Conservation (phyloP, 2,329 filamentous ascomycete genomes). For the Aspergillus japonicus region DNA sequence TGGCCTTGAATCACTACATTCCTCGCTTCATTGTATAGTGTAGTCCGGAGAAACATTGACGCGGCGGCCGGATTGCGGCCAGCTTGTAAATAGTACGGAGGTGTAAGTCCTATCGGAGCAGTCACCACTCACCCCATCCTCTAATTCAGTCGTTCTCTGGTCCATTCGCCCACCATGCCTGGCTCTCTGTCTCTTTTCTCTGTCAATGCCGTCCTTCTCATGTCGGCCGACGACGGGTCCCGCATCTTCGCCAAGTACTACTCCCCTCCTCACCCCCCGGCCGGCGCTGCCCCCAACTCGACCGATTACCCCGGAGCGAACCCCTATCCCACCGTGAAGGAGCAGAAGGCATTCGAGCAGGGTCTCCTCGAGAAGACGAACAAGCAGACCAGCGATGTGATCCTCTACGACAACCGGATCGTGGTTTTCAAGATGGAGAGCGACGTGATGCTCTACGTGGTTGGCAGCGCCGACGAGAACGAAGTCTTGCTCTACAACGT, state of each 20-base stretch:
- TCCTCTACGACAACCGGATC: constrained; percentile 94
- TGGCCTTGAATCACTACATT: too few species aligned
- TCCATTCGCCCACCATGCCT: constrained; percentile 57
- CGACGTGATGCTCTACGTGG: constrained; percentile 94
- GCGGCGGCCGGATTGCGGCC: constrained; percentile 24
- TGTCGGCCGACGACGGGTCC: constrained; percentile 82
- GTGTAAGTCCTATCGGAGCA: constrained; percentile 1
- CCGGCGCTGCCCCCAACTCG: constrained; percentile 57
- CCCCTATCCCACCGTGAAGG: constrained; percentile 84
- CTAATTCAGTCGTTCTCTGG: constrained; percentile 7
- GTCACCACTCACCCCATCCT: not conserved
- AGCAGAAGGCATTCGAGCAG: constrained; percentile 96
- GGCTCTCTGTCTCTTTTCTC: constrained; percentile 74
- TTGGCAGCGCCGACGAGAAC: constrained; percentile 90
- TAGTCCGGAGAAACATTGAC: constrained; percentile 24
- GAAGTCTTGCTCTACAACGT: constrained; percentile 96
- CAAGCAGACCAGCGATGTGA: constrained; percentile 93
- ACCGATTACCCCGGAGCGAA: constrained; percentile 63
- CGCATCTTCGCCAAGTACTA: constrained; percentile 96
- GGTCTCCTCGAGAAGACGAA: constrained; percentile 92
- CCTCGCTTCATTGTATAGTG: too few species aligned
- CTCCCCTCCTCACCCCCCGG: constrained; percentile 65
- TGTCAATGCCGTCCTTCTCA: constrained; percentile 74
- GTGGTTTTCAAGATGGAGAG: constrained; percentile 98
- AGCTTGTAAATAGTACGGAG: constrained; percentile 22